Conservation (phyloP, 306 rosid genomes). For the Acmispon strigosus region DNA sequence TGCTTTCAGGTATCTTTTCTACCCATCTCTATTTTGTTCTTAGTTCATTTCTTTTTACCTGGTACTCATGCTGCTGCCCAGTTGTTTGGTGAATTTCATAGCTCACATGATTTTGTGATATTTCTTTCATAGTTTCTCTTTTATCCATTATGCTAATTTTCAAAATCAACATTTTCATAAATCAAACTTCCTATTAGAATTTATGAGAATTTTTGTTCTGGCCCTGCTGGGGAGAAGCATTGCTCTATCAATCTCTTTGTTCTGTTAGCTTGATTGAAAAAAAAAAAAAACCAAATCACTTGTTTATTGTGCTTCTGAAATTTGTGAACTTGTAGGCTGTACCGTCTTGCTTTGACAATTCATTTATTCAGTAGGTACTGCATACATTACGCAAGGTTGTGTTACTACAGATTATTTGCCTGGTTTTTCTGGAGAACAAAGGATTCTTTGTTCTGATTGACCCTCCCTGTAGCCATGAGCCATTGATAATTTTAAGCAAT, state of each 20-base stretch:
- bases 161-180: not conserved
- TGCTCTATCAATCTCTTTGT: too few relatives aligned
- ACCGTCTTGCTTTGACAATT: not conserved
- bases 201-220: not conserved
- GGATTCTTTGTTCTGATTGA: not conserved
- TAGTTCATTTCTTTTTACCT: not conserved
- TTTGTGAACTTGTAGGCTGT: not conserved
- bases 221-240: not conserved
- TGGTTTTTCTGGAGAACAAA: not conserved
- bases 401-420: not conserved
- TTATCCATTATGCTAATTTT: not conserved
- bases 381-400: not conserved
- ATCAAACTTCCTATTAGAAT: not conserved
- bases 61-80: not conserved
- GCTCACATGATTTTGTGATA: not conserved
- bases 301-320: not conserved
- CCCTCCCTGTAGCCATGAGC: not conserved
- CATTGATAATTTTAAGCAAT: not conserved
- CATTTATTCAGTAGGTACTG: not conserved
- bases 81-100: not conserved
- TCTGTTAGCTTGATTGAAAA: too few relatives aligned
- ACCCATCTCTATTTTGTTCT: not conserved
- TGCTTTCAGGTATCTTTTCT: conserved; percentile 28
- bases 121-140: too few relatives aligned
- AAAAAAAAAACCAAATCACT: not conserved